Conservation (phyloP, 2,329 filamentous ascomycete species). For the Orbilia ellipsospora region DNA sequence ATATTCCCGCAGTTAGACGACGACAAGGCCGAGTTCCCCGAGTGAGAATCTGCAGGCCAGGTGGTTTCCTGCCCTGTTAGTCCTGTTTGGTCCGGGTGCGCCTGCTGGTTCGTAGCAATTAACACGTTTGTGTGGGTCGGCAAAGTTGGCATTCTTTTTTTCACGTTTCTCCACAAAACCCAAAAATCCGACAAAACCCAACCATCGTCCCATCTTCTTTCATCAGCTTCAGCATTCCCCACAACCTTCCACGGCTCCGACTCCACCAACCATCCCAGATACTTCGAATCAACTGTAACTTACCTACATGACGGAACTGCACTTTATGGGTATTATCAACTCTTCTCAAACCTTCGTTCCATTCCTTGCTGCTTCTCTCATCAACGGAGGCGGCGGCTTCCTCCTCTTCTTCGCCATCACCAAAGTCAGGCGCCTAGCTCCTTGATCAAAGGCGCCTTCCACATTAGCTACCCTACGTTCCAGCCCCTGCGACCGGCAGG, state of each 20-base stretch:
- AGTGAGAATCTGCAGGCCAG: slow-evolving; percentile 5
- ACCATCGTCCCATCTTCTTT: no score
- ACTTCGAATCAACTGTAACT: not conserved
- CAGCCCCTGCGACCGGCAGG: slow-evolving; percentile 12
- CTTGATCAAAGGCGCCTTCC: slow-evolving; percentile 38
- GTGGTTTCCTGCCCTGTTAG: slow-evolving; percentile 15
- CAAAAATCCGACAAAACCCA: no score
- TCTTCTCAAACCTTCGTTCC: slow-evolving; percentile 44
- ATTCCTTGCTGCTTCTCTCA: slow-evolving; percentile 46
- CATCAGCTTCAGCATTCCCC: slow-evolving; percentile 23
- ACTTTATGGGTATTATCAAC: slow-evolving; percentile 54
- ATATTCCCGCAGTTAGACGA: slow-evolving; percentile 22
- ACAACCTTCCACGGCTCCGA: slow-evolving; percentile 18
- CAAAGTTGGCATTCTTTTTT: slow-evolving; percentile 41
- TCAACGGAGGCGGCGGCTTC: slow-evolving; percentile 46
- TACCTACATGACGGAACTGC: slow-evolving; percentile 48
- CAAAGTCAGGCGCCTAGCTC: slow-evolving; percentile 48
- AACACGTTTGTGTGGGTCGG: slow-evolving; percentile 13
- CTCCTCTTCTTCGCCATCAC: slow-evolving; percentile 52
- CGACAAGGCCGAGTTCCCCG: slow-evolving; percentile 7
- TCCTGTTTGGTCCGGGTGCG: no score
- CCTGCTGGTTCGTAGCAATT: no score
- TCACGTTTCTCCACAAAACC: slow-evolving; percentile 33
- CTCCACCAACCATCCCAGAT: slow-evolving; percentile 1
- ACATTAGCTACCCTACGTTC: slow-evolving; percentile 20